Conservation (phyloP, 2,329 filamentous ascomycete species). For the Talaromyces sp. region DNA sequence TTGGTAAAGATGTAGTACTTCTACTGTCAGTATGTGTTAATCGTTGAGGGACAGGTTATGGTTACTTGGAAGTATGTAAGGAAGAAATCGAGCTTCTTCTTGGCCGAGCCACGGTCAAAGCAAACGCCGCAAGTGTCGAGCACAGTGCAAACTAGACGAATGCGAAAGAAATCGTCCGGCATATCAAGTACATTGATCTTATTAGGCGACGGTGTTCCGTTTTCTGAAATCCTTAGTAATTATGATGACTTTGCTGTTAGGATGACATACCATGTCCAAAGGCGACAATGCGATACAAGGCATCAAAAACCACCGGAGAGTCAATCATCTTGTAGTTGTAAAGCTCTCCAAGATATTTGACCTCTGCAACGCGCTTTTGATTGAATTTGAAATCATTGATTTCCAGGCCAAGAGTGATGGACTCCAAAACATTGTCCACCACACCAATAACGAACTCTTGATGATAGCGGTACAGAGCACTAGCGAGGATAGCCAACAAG, state of each 20-base stretch:
- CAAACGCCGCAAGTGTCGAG: conserved; percentile 95
- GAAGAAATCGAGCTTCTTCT: conserved; percentile 98
- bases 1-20: conserved; percentile 93
- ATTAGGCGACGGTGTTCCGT: conserved; percentile 76
- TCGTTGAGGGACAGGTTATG: conserved; percentile 13
- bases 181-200: conserved; percentile 74
- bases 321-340: conserved; percentile 98
- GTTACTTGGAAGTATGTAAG: conserved; percentile 83
- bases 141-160: conserved; percentile 82
- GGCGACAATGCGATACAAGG: conserved; percentile 88
- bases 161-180: conserved; percentile 93
- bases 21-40: conserved; percentile 11
- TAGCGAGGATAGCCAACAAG: conserved; percentile 82
- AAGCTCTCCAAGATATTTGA: conserved; percentile 92
- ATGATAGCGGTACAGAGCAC: conserved; percentile 86
- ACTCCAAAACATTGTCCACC: conserved; percentile 87
- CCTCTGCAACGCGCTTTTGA: conserved; percentile 88
- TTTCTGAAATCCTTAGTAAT: conserved; percentile 43
- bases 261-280: conserved; percentile 70
- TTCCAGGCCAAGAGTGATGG: conserved; percentile 82
- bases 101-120: conserved; percentile 87
- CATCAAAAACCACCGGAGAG: conserved; percentile 91
- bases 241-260: background rate
- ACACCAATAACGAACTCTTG: conserved; percentile 86
- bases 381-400: conserved; percentile 97